Conservation (phyloP, 1,284 basidiomycete genomes). For the Ceratobasidium sp. region DNA sequence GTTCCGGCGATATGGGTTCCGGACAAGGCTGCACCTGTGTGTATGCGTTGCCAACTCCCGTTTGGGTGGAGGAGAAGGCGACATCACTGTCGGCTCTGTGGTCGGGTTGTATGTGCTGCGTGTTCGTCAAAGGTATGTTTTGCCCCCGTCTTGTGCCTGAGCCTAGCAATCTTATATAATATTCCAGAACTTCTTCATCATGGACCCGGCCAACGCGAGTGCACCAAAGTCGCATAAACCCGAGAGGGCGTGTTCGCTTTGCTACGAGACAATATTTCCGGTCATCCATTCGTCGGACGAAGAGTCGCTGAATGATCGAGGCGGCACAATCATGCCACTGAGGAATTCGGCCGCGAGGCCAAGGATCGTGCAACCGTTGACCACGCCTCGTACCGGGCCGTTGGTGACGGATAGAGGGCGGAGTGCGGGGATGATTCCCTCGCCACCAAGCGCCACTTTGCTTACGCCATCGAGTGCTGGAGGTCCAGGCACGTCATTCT, state of each 20-base stretch:
- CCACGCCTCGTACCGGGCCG: neutral
- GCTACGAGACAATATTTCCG: conserved; percentile 85
- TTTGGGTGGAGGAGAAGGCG: conserved; percentile 85
- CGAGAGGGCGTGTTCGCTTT: conserved; percentile 82
- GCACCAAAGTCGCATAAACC: conserved; percentile 57
- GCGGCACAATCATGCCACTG: conserved; percentile 20
- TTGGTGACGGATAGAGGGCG: neutral
- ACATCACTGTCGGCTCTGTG: conserved; percentile 92
- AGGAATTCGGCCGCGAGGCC: conserved; percentile 15
- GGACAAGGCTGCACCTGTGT: conserved; percentile 78
- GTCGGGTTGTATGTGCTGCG: conserved; percentile 80
- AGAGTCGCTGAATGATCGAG: conserved; percentile 14
- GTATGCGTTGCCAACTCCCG: conserved; percentile 79
- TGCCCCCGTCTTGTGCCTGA: neutral
- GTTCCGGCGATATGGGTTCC: conserved; percentile 93
- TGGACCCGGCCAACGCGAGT: conserved; percentile 60
- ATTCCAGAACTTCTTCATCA: conserved; percentile 76
- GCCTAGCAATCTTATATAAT: neutral
- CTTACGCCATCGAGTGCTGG: neutral
- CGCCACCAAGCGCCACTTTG: neutral
- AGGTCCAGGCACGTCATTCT: neutral
- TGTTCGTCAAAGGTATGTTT: conserved; percentile 73
- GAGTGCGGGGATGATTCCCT: neutral
- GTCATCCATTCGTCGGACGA: conserved; percentile 52
- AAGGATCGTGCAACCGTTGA: neutral